Base-by-base conservation (phyloP, 225 moss, liverwort and hornwort genomes). In the Polytrichum formosum region DNA sequence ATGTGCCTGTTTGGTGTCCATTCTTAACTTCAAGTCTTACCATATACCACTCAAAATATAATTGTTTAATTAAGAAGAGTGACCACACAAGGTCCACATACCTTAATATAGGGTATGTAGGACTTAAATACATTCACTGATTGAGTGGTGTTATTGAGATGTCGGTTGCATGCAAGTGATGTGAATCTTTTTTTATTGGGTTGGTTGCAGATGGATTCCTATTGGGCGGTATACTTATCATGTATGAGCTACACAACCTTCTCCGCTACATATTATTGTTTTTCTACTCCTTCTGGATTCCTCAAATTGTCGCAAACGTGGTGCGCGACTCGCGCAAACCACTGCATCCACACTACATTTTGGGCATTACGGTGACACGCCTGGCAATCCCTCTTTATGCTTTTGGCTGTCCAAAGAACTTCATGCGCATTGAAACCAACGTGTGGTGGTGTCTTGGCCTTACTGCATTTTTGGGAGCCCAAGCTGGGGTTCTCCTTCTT, bases 261-360 rank as follows among this genome's bases (percentile, higher is more conserved):
- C 88, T 96, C 31, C 91, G 91, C 54, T 93, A 96, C 80, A 89
- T 96, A 37, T 77, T 96, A 76, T 76, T 93, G 22, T 67, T 86
- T 68, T 93, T 96, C 72, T 96, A 96, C 81, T 91, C 90, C 9
- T 96, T 96, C 59, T 96, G 93, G 96, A 92, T 96, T 56, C 96
- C 96, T 26, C 96, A 96, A 84, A 96, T 96, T 71, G 89, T 96
- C 22, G 96, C 91, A 26, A 96, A 93, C 63, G 93, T 93, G 55
- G 85, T 86, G 72, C 91, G 91, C 54, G 96, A 96, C 76, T 84
- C 89, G 18, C 87, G 93, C 20, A 96, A 96, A 78, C 96, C 96
- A 46, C 85, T 96, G 63, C 96, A 96, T 33, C 93, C 93, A 28
- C 91, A 96, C 75, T 96, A 96, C 73, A 85, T 96, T 60, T 72